Percentiles rank a stretch among this genome's conserved stretches.
These are phyloP conservation scores for Mangifera indica DNA, from an alignment of 345 rosid genomes.

Conservation along the genomic window DNA sequence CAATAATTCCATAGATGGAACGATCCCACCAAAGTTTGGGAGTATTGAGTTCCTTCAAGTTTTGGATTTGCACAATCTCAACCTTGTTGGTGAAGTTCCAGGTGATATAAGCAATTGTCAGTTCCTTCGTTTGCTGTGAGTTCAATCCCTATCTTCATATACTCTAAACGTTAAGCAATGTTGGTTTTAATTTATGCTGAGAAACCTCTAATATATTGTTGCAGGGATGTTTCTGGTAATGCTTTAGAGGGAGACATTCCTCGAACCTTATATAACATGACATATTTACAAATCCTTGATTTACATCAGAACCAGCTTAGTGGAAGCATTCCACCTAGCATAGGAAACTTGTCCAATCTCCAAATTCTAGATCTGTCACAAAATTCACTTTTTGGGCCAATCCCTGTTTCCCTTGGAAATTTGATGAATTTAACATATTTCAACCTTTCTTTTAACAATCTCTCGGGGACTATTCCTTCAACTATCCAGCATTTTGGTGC, in stretches of 20 bases:
- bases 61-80: slow-evolving; percentile 79
- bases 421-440: slow-evolving; percentile 49
- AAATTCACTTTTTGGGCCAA: slow-evolving; percentile 64
- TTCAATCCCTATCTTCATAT: slow-evolving; percentile 25
- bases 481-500: slow-evolving; percentile 58
- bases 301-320: slow-evolving; percentile 56
- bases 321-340: slow-evolving; percentile 62
- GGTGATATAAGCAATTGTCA: slow-evolving; percentile 61
- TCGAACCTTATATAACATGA: slow-evolving; percentile 57
- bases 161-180: slow-evolving; percentile 18
- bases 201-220: slow-evolving; percentile 26
- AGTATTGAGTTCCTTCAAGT: slow-evolving; percentile 63
- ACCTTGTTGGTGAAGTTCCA: slow-evolving; percentile 66
- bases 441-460: slow-evolving; percentile 74
- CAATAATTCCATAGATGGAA: slow-evolving; percentile 60
- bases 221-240: slow-evolving; percentile 92
- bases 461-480: slow-evolving; percentile 69
- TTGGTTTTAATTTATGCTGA: slow-evolving; percentile 23
- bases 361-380: slow-evolving; percentile 65
- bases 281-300: slow-evolving; percentile 72
- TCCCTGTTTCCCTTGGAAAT: slow-evolving; percentile 69
- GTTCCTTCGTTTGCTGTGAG: slow-evolving; percentile 85
- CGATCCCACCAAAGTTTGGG: slow-evolving; percentile 59
- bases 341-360: slow-evolving; percentile 60
- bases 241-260: slow-evolving; percentile 65